phyloP scores from a whole-genome alignment of 2,329 filamentous ascomycete species.

The Colletotrichum liaoningense region DNA sequence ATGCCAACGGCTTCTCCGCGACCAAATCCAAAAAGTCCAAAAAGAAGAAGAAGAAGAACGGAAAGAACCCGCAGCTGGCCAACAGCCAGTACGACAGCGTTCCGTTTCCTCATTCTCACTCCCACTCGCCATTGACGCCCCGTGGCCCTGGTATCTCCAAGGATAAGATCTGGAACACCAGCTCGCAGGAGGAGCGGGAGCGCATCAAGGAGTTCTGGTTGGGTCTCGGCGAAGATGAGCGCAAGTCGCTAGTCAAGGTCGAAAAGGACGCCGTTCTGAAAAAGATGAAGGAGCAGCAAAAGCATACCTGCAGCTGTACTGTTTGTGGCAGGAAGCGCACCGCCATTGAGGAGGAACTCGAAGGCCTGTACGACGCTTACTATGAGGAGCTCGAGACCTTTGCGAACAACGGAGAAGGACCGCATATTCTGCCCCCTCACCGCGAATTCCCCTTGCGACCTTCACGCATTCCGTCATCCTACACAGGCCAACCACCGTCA shows the following conservation, averaged over 20 bases:
- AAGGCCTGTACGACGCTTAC: slow-evolving; percentile 97
- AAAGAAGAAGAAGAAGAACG: slow-evolving; percentile 76
- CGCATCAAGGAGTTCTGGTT: slow-evolving; percentile 99
- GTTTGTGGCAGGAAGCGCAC: slow-evolving; percentile 96
- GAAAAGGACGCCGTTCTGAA: slow-evolving; percentile 98
- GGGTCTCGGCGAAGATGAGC: slow-evolving; percentile 91
- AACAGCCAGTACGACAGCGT: slow-evolving; percentile 47
- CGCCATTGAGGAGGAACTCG: slow-evolving; percentile 97
- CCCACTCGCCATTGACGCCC: slow-evolving; percentile 44
- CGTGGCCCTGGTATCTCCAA: slow-evolving; percentile 66
- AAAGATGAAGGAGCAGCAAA: slow-evolving; percentile 99
- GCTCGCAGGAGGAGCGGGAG: slow-evolving; percentile 92
- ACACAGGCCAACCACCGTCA: slow-evolving; percentile 75
- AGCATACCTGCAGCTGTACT: slow-evolving; percentile 97
- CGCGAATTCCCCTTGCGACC: slow-evolving; percentile 72
- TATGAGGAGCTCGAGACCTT: slow-evolving; percentile 98
- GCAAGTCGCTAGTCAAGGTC: slow-evolving; percentile 95
- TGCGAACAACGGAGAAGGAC: slow-evolving; percentile 82
- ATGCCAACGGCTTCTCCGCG: slow-evolving; percentile 44
- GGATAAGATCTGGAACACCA: slow-evolving; percentile 98
- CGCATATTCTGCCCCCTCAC: slow-evolving; percentile 75
- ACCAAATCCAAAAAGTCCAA: slow-evolving; percentile 70
- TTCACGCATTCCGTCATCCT: slow-evolving; percentile 68
- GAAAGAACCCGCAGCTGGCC: slow-evolving; percentile 39
- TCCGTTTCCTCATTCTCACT: slow-evolving; percentile 25